A percentile compares a stretch with the other conserved stretches of the same genome.
phyloP scores from a whole-genome alignment of 345 rosid genomes.

The Brassica cretica region DNA sequence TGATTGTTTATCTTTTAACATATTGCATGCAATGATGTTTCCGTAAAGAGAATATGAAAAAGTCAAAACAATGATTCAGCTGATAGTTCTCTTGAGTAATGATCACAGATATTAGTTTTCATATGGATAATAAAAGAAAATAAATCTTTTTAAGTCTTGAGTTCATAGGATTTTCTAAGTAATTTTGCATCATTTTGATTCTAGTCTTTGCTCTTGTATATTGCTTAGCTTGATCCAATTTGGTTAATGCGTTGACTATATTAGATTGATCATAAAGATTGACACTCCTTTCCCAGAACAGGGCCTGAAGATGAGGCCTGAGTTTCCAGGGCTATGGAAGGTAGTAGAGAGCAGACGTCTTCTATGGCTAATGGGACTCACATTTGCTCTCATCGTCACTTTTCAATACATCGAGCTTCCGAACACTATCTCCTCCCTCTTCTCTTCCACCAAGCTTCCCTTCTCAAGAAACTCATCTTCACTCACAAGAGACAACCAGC shows the following conservation, averaged over 20 bases:
- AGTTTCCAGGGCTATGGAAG: conserved; percentile 45
- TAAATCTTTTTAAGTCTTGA: background rate
- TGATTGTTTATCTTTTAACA: background rate
- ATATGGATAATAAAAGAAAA: background rate
- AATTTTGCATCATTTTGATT: background rate
- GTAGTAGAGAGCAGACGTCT: conserved; percentile 53
- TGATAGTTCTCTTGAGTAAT: conserved; percentile 8
- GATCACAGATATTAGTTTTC: conserved; percentile 1
- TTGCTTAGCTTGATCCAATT: background rate
- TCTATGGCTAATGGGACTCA: conserved; percentile 56
- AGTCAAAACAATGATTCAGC: background rate
- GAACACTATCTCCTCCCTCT: conserved; percentile 43
- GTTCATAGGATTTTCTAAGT: background rate
- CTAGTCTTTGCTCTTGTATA: background rate
- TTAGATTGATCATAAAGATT: background rate
- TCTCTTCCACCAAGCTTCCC: conserved; percentile 51
- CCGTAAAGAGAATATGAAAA: background rate
- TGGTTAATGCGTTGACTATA: background rate
- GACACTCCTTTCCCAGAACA: background rate
- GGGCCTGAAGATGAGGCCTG: conserved; percentile 49
- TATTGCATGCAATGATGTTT: conserved; percentile 39
- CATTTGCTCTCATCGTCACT: conserved; percentile 48
- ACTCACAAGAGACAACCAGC: conserved; percentile 4
- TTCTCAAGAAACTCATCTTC: conserved; percentile 42
- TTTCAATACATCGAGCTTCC: conserved; percentile 74